Percentiles rank a stretch among this genome's conserved stretches.
phyloP scores from a whole-genome alignment of 768 basidiomycete species.

The Pulveroboletus sp. region DNA sequence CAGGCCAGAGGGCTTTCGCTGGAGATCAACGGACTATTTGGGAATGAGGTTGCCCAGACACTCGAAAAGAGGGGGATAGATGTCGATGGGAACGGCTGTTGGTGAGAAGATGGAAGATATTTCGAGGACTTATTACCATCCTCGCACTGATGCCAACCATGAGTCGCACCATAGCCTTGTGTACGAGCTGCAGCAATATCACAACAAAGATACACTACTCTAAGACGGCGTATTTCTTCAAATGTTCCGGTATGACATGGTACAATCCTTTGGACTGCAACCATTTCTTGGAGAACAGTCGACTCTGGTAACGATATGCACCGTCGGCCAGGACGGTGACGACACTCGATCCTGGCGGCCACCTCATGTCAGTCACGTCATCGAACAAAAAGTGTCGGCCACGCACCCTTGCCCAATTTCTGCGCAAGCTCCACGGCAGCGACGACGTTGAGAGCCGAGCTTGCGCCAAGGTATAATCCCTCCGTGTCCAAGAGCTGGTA shows the following conservation, averaged over 20 bases:
- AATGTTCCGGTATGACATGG: slow-evolving; percentile 71
- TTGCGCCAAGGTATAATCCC: slow-evolving; percentile 92
- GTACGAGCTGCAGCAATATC: not conserved
- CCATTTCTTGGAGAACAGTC: slow-evolving; percentile 94
- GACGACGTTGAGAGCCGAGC: slow-evolving; percentile 90
- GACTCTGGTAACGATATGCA: slow-evolving; percentile 94
- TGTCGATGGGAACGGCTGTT: not conserved
- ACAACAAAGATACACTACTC: slow-evolving; percentile 41
- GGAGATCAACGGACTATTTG: slow-evolving; percentile 1
- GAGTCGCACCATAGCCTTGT: not conserved
- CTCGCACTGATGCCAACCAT: not conserved
- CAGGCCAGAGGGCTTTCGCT: not conserved
- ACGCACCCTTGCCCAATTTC: slow-evolving; percentile 74
- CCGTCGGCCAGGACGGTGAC: slow-evolving; percentile 93
- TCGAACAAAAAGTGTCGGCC: not conserved
- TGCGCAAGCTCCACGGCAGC: slow-evolving; percentile 87
- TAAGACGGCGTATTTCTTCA: slow-evolving; percentile 88
- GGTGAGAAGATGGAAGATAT: not conserved
- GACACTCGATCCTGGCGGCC: slow-evolving; percentile 63
- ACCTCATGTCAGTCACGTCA: not conserved
- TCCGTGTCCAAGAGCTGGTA: slow-evolving; percentile 90
- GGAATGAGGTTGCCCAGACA: not conserved
- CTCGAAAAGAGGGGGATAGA: not conserved
- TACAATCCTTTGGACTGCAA: slow-evolving; percentile 74
- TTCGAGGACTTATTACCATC: not conserved